phyloP scores from a whole-genome alignment of 768 basidiomycete species.

The Hygrocybe punicea region DNA sequence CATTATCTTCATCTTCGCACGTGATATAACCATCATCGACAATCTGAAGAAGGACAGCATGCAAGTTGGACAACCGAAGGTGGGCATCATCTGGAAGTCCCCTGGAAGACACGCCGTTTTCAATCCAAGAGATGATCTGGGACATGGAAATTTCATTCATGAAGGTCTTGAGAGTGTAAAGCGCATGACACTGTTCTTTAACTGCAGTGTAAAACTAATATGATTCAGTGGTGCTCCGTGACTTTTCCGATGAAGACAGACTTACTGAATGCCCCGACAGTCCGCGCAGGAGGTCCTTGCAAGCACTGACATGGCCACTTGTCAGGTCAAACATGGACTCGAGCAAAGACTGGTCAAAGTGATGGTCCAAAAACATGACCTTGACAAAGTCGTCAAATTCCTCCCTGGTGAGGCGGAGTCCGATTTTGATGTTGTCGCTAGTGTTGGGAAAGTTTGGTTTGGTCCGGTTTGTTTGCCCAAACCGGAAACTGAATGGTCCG shows the following conservation, averaged over 20 bases:
- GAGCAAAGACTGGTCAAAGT: neutral
- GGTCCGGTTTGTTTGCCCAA: too few relatives aligned
- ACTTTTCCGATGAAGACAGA: neutral
- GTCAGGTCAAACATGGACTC: neutral
- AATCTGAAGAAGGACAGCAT: too few relatives aligned
- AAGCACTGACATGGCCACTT: conserved; percentile 2
- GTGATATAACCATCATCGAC: too few relatives aligned
- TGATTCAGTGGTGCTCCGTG: neutral
- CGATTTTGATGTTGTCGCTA: neutral
- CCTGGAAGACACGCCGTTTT: neutral
- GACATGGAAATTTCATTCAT: neutral
- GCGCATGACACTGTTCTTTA: neutral
- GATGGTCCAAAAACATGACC: neutral
- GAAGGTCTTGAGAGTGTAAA: neutral
- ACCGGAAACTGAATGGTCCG: too few relatives aligned
- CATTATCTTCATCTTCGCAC: too few relatives aligned
- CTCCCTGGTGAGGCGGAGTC: neutral
- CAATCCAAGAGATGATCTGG: neutral
- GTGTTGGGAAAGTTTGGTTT: too few relatives aligned
- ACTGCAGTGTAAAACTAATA: neutral
- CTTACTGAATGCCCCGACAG: neutral
- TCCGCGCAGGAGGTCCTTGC: neutral
- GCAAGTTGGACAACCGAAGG: neutral
- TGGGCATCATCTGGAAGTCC: neutral
- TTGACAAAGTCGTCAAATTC: neutral